Evolutionary conservation across 164 flowering plant genomes (phyloP).

Genomic region (Liquidambar formosana): DNA sequence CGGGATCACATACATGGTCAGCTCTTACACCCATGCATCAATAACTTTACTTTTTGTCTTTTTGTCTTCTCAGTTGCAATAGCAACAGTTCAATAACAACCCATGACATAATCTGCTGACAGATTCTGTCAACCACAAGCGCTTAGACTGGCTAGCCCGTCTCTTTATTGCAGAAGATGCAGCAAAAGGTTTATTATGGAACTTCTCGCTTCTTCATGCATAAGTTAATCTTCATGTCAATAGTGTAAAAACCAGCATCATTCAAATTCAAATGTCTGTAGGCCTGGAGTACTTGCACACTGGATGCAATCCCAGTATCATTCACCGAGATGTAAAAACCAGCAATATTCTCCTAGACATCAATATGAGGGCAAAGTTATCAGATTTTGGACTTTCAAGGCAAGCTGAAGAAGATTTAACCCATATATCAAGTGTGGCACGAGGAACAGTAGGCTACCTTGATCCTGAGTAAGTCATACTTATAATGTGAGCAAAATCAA

Average conservation of each 20-base stretch:
- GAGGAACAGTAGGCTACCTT: constrained; percentile 92
- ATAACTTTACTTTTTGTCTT: not conserved
- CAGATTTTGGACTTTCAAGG: constrained; percentile 95
- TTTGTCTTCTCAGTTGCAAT: not conserved
- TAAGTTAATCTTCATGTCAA: not conserved
- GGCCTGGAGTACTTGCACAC: constrained; percentile 95
- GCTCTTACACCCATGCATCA: constrained; percentile 2
- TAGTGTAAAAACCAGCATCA: constrained; percentile 9
- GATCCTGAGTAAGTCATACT: constrained; percentile 83
- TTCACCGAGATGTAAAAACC: constrained; percentile 94
- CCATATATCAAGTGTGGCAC: constrained; percentile 87
- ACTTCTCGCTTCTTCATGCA: constrained; percentile 2
- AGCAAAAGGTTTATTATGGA: constrained; percentile 70
- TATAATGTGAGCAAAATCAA: not conserved
- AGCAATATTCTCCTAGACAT: constrained; percentile 91
- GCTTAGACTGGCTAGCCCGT: constrained; percentile 82
- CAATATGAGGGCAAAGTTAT: constrained; percentile 94
- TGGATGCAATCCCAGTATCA: constrained; percentile 95
- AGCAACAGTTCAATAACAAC: not conserved
- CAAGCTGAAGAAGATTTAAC: constrained; percentile 88
- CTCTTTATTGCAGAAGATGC: constrained; percentile 88
- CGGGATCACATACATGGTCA: constrained; percentile 81
- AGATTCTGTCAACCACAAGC: constrained; percentile 60
- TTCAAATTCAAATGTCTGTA: constrained; percentile 27
- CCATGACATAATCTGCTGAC: constrained; percentile 26